Evolutionary conservation across 2,329 filamentous ascomycete genomes (phyloP), one percentile per base, ranked within the genome.

Genomic region (Neonectria coccinea): DNA sequence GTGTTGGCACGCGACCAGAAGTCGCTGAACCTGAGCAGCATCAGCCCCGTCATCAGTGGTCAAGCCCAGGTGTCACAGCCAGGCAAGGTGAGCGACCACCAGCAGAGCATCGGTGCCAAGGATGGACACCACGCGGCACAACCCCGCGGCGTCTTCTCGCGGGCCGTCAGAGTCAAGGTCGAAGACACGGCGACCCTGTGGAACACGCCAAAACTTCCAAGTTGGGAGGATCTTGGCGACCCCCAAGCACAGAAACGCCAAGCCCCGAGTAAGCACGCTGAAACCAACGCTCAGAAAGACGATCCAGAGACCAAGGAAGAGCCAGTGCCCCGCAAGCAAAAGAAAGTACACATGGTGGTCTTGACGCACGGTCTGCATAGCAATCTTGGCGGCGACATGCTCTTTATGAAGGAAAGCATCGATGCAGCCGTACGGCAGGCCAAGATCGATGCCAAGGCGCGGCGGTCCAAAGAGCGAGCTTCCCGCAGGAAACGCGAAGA

Each of bases 391-490:
- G 92, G 94, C 22, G 96, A 99, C 77, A 97, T 99, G 96, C 84
- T 99, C 20, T 99, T 92, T 76, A 81, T 99, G 77, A 99, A 99
- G 76, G 96, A 99, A 79, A 97, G 93, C 78, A 98, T 99, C 67
- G 96, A 99, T 80, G 89, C 89, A 29, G 90, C 92, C 3, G 91
- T 91, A 4, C 90, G 84, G 72, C 89, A 95, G 75, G 91, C 92
- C 29, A 90, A 90, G 71, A 81, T 88, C 54, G 90, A 92, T 77
- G 88, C 89, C 41, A 90, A 85, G 76, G 84, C 82, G 54, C 85
- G 91, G 62, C 87, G 84, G 70, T 83, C 82, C 60, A 83, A 79
- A 70, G 81, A 86, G 73, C 78, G 82, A 75, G 75, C 80, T 74
- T 73, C 78, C 39, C 65, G 68, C 20, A 58, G 65, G 60, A 52